Conservation (phyloP, 495 filamentous ascomycete genomes). For the Echria macrotheca region DNA sequence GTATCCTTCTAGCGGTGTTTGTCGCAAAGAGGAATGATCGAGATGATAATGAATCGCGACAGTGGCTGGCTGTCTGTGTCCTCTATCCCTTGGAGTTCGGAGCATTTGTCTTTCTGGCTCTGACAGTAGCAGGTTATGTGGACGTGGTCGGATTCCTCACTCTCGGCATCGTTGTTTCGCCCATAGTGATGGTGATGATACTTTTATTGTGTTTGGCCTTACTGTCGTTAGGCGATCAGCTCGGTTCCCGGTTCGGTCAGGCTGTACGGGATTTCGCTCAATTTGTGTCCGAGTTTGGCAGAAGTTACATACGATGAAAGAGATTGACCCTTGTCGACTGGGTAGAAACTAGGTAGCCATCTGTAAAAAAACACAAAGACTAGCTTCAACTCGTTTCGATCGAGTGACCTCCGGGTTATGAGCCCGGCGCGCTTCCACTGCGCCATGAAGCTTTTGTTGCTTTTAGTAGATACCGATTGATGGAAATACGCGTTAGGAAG, state of each 20-base stretch:
- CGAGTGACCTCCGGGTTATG: constrained; percentile 7
- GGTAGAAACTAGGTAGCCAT: too few species aligned
- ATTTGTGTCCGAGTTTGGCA: too few species aligned
- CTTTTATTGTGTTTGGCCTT: too few species aligned
- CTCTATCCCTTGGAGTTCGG: neutral
- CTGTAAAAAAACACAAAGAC: neutral
- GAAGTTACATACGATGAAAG: too few species aligned
- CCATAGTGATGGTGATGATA: too few species aligned
- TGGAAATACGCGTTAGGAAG: too few species aligned
- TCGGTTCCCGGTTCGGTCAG: too few species aligned
- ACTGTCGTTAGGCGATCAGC: too few species aligned
- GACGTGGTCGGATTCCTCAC: neutral
- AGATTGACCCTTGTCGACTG: too few species aligned
- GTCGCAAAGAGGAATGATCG: neutral
- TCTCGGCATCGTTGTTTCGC: neutral
- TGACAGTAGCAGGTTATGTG: neutral
- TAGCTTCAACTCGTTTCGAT: constrained; percentile 5
- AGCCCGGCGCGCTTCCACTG: constrained; percentile 6
- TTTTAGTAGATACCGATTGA: too few species aligned
- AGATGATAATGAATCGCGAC: neutral
- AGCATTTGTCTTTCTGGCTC: neutral
- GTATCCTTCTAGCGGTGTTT: neutral
- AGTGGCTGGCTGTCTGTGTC: neutral
- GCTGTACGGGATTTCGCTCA: too few species aligned
- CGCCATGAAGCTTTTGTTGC: constrained; percentile 1